Percentiles rank a stretch among this genome's conserved stretches.
Conservation (phyloP, 495 filamentous ascomycete genomes). For the Hypoxylon fuscum region DNA sequence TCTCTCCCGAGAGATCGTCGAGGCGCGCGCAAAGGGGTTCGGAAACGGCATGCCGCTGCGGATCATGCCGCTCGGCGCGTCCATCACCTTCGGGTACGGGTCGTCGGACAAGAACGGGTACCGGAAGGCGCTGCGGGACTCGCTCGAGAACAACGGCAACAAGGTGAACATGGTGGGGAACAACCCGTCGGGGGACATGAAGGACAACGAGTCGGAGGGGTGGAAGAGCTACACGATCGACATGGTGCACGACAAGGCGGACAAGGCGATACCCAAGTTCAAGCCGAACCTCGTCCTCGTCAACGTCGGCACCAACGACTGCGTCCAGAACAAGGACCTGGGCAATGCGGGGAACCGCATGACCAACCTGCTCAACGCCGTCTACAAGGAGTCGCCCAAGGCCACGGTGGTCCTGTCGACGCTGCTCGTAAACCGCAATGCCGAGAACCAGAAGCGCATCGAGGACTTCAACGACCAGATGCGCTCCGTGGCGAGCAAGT, state of each 20-base stretch:
- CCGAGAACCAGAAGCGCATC: slow-evolving; percentile 32
- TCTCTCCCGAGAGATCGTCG: not conserved
- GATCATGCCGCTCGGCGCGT: slow-evolving; percentile 61
- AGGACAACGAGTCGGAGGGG: slow-evolving; percentile 46
- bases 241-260: slow-evolving; percentile 37
- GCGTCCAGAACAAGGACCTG: slow-evolving; percentile 31
- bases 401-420: slow-evolving; percentile 38
- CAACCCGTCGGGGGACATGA: slow-evolving; percentile 40
- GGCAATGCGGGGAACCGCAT: slow-evolving; percentile 38
- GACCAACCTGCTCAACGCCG: slow-evolving; percentile 15
- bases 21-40: slow-evolving; percentile 10
- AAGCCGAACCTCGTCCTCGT: slow-evolving; percentile 50
- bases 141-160: slow-evolving; percentile 19
- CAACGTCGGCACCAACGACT: slow-evolving; percentile 52
- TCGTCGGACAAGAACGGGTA: slow-evolving; percentile 55
- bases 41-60: slow-evolving; percentile 41
- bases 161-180: slow-evolving; percentile 45
- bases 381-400: slow-evolving; percentile 22
- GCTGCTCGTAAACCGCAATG: slow-evolving; percentile 32
- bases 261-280: slow-evolving; percentile 30
- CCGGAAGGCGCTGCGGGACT: slow-evolving; percentile 46
- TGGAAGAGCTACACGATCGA: slow-evolving; percentile 42
- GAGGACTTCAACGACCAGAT: slow-evolving; percentile 42
- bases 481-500: slow-evolving; percentile 7
- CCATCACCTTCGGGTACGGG: slow-evolving; percentile 56